Percentiles rank a stretch among this genome's conserved stretches.
These are phyloP conservation scores for Elsinoe necatrix DNA, from an alignment of 2,329 filamentous ascomycete genomes.

Conservation along the genomic window DNA sequence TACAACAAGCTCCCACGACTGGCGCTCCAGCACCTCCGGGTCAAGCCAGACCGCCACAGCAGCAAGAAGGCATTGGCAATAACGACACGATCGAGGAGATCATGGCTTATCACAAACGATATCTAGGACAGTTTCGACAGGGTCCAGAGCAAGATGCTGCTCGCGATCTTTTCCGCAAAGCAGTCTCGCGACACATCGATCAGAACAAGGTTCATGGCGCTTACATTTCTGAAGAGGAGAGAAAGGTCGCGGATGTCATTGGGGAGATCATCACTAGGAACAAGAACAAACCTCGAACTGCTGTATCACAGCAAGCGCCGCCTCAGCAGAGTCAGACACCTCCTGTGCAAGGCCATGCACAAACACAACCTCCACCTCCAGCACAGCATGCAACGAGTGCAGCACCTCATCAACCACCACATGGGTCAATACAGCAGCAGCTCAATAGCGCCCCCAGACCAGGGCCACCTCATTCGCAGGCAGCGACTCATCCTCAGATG, in stretches of 20 bases:
- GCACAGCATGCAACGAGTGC: not conserved
- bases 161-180: conserved; percentile 18
- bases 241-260: conserved; percentile 18
- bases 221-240: conserved; percentile 18
- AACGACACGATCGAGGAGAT: conserved; percentile 20
- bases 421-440: not conserved
- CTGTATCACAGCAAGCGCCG: conserved; percentile 4
- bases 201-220: conserved; percentile 17
- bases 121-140: conserved; percentile 16
- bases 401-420: not conserved
- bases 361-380: not conserved
- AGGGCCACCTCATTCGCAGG: conserved; percentile 5
- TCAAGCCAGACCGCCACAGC: conserved; percentile 14
- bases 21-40: conserved; percentile 9
- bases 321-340: not conserved
- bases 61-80: conserved; percentile 17
- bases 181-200: conserved; percentile 18
- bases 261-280: conserved; percentile 17
- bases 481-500: not conserved
- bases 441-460: not conserved
- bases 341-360: not conserved
- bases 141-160: conserved; percentile 18
- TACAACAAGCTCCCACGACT: not conserved
- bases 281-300: conserved; percentile 13
- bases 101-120: conserved; percentile 19